Conservation (phyloP, 2,329 filamentous ascomycete genomes). For the Catunica adiposa region DNA sequence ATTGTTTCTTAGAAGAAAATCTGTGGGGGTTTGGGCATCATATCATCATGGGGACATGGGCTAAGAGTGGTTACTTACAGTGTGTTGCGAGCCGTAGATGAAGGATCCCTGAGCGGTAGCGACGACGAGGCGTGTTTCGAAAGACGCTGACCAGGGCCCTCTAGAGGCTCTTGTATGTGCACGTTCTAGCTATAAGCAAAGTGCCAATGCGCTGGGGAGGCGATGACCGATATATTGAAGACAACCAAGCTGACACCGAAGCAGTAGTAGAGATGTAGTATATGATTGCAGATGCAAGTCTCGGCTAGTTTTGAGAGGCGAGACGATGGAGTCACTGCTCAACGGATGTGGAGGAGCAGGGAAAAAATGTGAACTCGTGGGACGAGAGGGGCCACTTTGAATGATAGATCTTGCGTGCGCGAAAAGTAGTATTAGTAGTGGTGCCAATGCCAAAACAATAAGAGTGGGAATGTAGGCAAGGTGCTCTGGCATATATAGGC, state of each 20-base stretch:
- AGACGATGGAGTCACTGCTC: neutral
- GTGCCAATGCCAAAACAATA: neutral
- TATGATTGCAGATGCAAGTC: neutral
- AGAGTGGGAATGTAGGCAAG: neutral
- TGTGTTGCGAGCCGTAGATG: neutral
- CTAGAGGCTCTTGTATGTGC: neutral
- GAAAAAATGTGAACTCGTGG: neutral
- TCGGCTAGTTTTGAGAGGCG: neutral
- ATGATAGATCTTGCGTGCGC: neutral
- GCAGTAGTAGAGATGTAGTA: no score
- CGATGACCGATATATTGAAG: neutral
- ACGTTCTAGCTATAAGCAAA: neutral
- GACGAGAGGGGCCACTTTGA: neutral
- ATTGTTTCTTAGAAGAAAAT: neutral
- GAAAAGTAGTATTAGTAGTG: constrained; percentile 1
- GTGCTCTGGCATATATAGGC: neutral
- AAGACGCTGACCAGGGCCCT: neutral
- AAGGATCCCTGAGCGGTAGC: neutral
- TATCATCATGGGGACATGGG: neutral
- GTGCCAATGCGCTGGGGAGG: neutral
- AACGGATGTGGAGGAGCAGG: neutral
- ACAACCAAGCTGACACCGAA: neutral
- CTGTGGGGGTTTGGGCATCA: neutral
- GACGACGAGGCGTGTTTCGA: neutral
- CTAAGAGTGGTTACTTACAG: neutral